These are phyloP conservation scores for Crithidia bombi DNA, from an alignment of 208 protist species.

Conservation along the genomic window DNA sequence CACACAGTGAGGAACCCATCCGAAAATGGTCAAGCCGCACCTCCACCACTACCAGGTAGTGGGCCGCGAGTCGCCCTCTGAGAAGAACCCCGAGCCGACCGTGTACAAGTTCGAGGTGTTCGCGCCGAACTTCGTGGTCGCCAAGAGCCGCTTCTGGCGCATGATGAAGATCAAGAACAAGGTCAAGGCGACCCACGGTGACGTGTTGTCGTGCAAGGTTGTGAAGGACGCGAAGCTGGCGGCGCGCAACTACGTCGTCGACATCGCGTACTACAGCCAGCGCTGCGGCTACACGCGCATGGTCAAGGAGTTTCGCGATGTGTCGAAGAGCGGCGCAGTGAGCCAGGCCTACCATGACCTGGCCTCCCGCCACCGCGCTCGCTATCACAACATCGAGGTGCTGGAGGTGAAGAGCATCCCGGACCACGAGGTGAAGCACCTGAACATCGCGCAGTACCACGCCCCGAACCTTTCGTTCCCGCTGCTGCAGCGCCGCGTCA, in stretches of 20 bases:
- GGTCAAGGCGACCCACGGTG: conserved; percentile 98
- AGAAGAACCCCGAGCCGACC: conserved; percentile 91
- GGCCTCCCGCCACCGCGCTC: conserved; percentile 96
- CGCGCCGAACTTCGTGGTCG: conserved; percentile 97
- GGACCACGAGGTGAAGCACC: conserved; percentile 80
- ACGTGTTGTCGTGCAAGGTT: conserved; percentile 95
- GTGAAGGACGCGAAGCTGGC: conserved; percentile 96
- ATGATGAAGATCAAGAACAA: conserved; percentile 98
- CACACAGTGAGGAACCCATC: conserved; percentile 26
- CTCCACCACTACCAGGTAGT: conserved; percentile 95
- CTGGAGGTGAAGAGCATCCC: conserved; percentile 93
- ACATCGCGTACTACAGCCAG: conserved; percentile 98
- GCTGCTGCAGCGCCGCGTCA: conserved; percentile 89
- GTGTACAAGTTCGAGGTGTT: conserved; percentile 99
- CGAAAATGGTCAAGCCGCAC: conserved; percentile 79
- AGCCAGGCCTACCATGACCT: conserved; percentile 98
- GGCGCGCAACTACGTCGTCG: conserved; percentile 99
- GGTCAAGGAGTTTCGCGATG: conserved; percentile 99
- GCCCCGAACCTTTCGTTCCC: conserved; percentile 95
- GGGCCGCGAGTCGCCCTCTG: conserved; percentile 94
- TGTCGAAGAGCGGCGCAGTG: conserved; percentile 95
- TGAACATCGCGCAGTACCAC: conserved; percentile 94
- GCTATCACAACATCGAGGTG: conserved; percentile 96
- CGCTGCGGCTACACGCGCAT: conserved; percentile 99
- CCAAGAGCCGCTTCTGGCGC: conserved; percentile 99